These are phyloP conservation scores for Pseudocercospora eumusae DNA, from an alignment of 2,329 filamentous ascomycete genomes.

Conservation along the genomic window DNA sequence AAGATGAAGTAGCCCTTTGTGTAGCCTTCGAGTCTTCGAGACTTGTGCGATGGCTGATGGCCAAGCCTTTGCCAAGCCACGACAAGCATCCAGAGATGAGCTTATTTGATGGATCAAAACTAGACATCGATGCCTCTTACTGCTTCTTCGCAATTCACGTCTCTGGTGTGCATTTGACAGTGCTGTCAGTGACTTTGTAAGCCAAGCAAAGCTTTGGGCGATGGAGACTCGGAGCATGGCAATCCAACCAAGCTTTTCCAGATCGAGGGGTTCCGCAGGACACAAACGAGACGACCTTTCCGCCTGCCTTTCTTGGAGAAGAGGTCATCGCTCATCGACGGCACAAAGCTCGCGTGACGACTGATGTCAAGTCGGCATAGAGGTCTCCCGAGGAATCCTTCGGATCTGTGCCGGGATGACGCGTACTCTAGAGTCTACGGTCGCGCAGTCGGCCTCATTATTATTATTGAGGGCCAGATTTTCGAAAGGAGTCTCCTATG, in stretches of 20 bases:
- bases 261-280: background rate
- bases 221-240: background rate
- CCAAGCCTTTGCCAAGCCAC: slow-evolving; percentile 5
- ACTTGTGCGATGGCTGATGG: background rate
- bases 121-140: background rate
- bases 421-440: background rate
- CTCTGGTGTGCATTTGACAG: background rate
- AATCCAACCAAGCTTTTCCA: background rate
- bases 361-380: background rate
- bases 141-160: background rate
- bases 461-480: no score
- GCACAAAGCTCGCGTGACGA: background rate
- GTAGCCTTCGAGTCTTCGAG: background rate
- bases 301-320: background rate
- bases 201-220: background rate
- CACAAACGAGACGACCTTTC: background rate
- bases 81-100: background rate
- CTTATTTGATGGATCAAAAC: background rate
- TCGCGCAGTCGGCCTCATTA: no score
- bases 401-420: background rate
- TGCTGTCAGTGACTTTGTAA: background rate
- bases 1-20: background rate
- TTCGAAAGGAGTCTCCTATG: no score
- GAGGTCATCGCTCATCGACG: background rate
- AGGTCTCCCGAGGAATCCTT: background rate